Conservation (phyloP, 2,329 filamentous ascomycete genomes). For the Colletotrichum lindemuthianum region DNA sequence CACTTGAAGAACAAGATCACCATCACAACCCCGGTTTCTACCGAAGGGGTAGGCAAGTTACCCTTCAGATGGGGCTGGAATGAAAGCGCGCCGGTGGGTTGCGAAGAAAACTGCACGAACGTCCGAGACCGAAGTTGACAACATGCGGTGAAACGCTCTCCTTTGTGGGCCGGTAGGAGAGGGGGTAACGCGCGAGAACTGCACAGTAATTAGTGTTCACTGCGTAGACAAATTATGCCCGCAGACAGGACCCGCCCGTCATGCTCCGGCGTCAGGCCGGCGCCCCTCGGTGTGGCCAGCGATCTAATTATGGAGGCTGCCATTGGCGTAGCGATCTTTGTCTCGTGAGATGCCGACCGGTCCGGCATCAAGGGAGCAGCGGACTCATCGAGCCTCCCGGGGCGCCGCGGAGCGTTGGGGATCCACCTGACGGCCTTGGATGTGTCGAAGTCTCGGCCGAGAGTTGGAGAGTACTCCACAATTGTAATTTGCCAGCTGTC, state of each 20-base stretch:
- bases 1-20: too few relatives aligned
- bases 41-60: too few relatives aligned
- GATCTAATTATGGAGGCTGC: conserved; percentile 14
- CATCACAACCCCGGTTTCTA: too few relatives aligned
- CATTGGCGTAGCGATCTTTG: conserved; percentile 6
- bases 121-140: conserved; percentile 20
- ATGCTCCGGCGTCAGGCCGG: conserved; percentile 8
- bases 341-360: conserved; percentile 13
- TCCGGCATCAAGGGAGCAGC: conserved; percentile 23
- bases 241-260: background rate
- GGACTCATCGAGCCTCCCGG: conserved; percentile 23
- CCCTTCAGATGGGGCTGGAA: background rate
- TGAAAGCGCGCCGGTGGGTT: conserved; percentile 11
- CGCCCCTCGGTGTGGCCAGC: conserved; percentile 1
- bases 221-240: too few relatives aligned
- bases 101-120: conserved; percentile 9
- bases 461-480: background rate
- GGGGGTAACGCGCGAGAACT: too few relatives aligned
- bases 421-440: conserved; percentile 11
- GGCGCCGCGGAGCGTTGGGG: background rate
- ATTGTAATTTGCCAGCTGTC: background rate
- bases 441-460: conserved; percentile 15
- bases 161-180: too few relatives aligned
- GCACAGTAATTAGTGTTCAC: too few relatives aligned
- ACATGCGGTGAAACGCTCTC: conserved; percentile 5